Evolutionary conservation across 352 stramenopile genomes (phyloP).

Genomic region (Globisporangium nunn): DNA sequence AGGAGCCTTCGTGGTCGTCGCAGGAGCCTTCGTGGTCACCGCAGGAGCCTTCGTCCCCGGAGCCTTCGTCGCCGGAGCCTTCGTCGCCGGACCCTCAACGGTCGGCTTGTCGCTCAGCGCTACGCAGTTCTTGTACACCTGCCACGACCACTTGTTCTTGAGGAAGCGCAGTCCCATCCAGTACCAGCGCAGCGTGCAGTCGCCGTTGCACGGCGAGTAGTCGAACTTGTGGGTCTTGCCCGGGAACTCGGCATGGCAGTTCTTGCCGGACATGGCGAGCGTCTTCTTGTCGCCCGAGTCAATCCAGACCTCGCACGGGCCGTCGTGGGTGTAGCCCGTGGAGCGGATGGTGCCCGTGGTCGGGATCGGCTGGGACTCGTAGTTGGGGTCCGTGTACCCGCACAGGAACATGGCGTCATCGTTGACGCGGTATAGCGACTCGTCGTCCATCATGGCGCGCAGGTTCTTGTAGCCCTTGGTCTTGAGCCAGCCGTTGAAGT

Average conservation of each 20-base stretch:
- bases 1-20: background rate
- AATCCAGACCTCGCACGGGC: conserved; percentile 38
- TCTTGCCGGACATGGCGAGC: conserved; percentile 50
- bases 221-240: conserved; percentile 27
- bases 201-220: conserved; percentile 28
- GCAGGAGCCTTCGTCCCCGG: conserved; percentile 2
- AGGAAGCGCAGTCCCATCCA: conserved; percentile 35
- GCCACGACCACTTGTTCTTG: conserved; percentile 45
- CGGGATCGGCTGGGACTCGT: conserved; percentile 32
- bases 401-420: conserved; percentile 46
- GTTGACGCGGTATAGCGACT: conserved; percentile 41
- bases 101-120: conserved; percentile 10
- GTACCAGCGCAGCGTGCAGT: conserved; percentile 34
- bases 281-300: conserved; percentile 32
- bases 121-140: conserved; percentile 49
- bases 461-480: conserved; percentile 33
- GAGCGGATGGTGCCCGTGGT: conserved; percentile 17
- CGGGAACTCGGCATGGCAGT: conserved; percentile 23
- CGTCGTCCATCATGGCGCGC: conserved; percentile 47
- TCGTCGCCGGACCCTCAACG: background rate
- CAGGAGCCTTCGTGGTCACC: background rate
- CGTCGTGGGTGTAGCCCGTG: conserved; percentile 45
- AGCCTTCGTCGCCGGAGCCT: background rate
- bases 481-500: conserved; percentile 31
- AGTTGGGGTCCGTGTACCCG: conserved; percentile 36